Percentiles rank a stretch among this genome's conserved stretches.
Conservation (phyloP, 106 monocot species). For the Phalaenopsis equestris region DNA sequence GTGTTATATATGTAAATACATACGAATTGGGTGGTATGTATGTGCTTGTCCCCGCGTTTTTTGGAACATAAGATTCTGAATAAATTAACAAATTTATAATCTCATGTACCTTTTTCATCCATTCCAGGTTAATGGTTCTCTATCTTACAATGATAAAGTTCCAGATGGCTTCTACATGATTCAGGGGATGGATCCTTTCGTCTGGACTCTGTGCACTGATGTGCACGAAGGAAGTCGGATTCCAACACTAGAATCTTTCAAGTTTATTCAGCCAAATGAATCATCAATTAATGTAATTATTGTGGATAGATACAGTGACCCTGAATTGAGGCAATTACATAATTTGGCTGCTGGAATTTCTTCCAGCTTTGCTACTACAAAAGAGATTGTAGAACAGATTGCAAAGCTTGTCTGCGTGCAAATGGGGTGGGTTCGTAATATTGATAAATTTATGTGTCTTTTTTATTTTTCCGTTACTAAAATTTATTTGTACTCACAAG, state of each 20-base stretch:
- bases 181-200: slow-evolving; percentile 91
- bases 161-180: slow-evolving; percentile 96
- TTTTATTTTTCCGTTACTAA: slow-evolving; percentile 6
- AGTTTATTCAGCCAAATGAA: slow-evolving; percentile 44
- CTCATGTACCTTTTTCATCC: neutral
- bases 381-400: slow-evolving; percentile 75
- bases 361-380: slow-evolving; percentile 36
- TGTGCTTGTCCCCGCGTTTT: no score
- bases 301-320: slow-evolving; percentile 56
- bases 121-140: slow-evolving; percentile 69
- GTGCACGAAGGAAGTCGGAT: slow-evolving; percentile 67
- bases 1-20: no score
- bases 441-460: neutral
- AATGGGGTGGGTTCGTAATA: slow-evolving; percentile 60
- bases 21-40: no score
- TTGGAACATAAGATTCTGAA: neutral
- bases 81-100: neutral
- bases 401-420: slow-evolving; percentile 69
- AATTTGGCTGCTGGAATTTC: slow-evolving; percentile 42
- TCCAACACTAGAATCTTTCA: slow-evolving; percentile 70
- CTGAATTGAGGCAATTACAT: slow-evolving; percentile 54
- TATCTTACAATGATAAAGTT: slow-evolving; percentile 78
- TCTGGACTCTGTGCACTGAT: slow-evolving; percentile 88
- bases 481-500: slow-evolving; percentile 36
- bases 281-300: slow-evolving; percentile 68